These are phyloP conservation scores for Phaseolus lunatus DNA, from an alignment of 306 rosid genomes.

Conservation along the genomic window DNA sequence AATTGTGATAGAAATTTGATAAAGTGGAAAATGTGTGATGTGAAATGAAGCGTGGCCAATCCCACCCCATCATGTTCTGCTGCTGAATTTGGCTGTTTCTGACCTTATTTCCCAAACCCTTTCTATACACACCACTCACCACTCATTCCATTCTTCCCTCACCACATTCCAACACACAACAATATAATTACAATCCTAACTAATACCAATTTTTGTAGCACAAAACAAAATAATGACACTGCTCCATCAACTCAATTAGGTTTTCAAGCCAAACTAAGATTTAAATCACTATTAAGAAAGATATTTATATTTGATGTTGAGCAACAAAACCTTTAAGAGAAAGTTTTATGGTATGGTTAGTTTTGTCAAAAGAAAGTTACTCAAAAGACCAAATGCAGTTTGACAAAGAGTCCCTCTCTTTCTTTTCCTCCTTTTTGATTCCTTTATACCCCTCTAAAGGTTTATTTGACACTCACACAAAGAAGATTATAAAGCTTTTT, in stretches of 20 bases:
- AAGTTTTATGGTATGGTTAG: background rate
- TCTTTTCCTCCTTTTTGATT: constrained; percentile 57
- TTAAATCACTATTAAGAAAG: too few species aligned
- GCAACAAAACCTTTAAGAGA: too few species aligned
- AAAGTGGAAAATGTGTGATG: constrained; percentile 48
- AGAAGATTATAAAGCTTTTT: constrained; percentile 5
- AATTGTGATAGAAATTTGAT: background rate
- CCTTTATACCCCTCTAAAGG: constrained; percentile 49
- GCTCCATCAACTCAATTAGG: background rate
- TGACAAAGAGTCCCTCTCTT: constrained; percentile 50
- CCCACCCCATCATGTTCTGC: constrained; percentile 59
- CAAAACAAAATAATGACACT: background rate
- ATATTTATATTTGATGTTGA: too few species aligned
- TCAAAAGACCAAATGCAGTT: constrained; percentile 46
- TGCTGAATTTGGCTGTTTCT: constrained; percentile 65
- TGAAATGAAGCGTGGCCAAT: constrained; percentile 53
- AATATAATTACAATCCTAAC: too few species aligned
- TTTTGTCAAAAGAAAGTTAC: constrained; percentile 38
- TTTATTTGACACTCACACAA: constrained; percentile 50
- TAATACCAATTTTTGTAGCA: too few species aligned
- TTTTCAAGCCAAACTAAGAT: too few species aligned
- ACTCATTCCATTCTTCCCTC: constrained; percentile 31
- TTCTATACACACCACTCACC: constrained; percentile 53
- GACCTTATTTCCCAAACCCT: constrained; percentile 55
- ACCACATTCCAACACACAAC: constrained; percentile 54